These are phyloP conservation scores for Syzygium aqueum DNA, from an alignment of 345 rosid genomes.

Conservation along the genomic window DNA sequence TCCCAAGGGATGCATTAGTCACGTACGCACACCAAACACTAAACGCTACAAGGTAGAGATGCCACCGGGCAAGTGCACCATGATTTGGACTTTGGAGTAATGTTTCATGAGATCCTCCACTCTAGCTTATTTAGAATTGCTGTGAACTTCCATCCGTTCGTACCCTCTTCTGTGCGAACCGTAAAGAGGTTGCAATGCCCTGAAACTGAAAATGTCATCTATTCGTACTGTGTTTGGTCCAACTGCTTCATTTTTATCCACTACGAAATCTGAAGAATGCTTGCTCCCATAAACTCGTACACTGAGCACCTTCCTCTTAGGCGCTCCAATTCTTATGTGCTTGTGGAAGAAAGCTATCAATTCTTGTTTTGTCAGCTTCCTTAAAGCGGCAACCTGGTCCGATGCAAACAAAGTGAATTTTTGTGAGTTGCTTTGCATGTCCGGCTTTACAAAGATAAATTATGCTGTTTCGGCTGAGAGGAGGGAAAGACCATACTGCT, in stretches of 20 bases:
- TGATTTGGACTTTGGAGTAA: background rate
- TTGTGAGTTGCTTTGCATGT: background rate
- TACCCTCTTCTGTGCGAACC: slow-evolving; percentile 57
- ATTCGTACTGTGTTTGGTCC: slow-evolving; percentile 25
- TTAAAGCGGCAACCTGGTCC: slow-evolving; percentile 53
- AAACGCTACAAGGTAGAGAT: background rate
- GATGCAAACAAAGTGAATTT: background rate
- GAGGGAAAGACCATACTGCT: background rate
- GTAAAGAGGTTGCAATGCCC: slow-evolving; percentile 61
- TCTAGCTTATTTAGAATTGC: background rate
- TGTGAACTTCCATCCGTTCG: background rate
- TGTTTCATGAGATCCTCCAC: background rate
- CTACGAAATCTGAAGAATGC: slow-evolving; percentile 34
- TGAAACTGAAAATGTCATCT: slow-evolving; percentile 59
- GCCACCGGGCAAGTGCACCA: background rate
- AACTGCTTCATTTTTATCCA: slow-evolving; percentile 27
- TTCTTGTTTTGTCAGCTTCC: slow-evolving; percentile 52
- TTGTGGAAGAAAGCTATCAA: slow-evolving; percentile 58
- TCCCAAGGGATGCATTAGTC: background rate
- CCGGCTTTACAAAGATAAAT: background rate
- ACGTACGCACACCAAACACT: background rate
- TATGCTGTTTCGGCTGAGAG: background rate
- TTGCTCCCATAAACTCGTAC: slow-evolving; percentile 49
- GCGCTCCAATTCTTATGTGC: slow-evolving; percentile 53
- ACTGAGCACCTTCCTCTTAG: slow-evolving; percentile 48